These are phyloP conservation scores for Beauveria sp. DNA, from an alignment of 2,329 filamentous ascomycete genomes.

Conservation along the genomic window DNA sequence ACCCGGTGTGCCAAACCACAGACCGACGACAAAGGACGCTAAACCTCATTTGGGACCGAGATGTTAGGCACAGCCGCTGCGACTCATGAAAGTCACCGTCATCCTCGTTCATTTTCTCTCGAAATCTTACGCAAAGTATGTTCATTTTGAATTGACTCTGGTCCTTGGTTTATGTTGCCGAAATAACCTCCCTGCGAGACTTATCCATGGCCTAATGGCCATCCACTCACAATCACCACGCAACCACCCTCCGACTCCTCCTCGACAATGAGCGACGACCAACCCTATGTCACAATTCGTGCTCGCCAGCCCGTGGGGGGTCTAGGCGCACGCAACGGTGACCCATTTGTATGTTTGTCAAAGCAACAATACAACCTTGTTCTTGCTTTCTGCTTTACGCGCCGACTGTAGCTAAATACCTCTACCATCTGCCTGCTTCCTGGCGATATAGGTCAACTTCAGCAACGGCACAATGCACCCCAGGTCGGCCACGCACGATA, in stretches of 20 bases:
- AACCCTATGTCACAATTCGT: slow-evolving; percentile 46
- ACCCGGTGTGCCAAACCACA: slow-evolving; percentile 13
- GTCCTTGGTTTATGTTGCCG: background rate
- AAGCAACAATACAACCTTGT: background rate
- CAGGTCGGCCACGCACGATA: slow-evolving; percentile 45
- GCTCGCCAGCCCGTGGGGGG: slow-evolving; percentile 39
- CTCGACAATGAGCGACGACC: slow-evolving; percentile 32
- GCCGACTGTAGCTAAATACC: slow-evolving; percentile 8
- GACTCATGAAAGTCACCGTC: background rate
- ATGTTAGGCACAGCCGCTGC: slow-evolving; percentile 4
- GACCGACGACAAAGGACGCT: slow-evolving; percentile 17
- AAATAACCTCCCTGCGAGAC: background rate
- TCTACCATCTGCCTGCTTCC: background rate
- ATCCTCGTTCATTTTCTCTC: background rate
- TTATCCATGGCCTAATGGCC: background rate
- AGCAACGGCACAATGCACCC: slow-evolving; percentile 14
- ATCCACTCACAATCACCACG: background rate
- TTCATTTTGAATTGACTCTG: background rate
- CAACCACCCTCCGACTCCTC: background rate
- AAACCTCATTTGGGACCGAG: slow-evolving; percentile 30
- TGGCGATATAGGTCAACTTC: background rate
- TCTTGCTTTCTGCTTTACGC: background rate
- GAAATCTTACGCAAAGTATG: background rate
- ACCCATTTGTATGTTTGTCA: slow-evolving; percentile 38
- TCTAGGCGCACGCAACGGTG: slow-evolving; percentile 38